phyloP scores from a whole-genome alignment of 179 eudicot genomes.

The Silene coronaria region DNA sequence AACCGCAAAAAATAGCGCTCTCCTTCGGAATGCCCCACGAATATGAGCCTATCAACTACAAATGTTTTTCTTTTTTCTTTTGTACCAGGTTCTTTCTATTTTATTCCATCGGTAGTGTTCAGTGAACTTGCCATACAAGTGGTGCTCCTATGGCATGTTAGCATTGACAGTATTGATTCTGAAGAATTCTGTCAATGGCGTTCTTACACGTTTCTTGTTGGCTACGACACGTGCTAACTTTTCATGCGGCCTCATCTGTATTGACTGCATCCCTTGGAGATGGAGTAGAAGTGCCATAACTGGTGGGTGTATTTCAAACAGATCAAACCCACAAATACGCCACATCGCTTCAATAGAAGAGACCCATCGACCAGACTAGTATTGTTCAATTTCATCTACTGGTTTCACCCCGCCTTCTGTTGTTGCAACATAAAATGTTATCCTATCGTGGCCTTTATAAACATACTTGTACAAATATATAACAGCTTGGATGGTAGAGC shows the following conservation, averaged over 20 bases:
- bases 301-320: neutral
- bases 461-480: too few relatives aligned
- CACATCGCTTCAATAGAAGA: neutral
- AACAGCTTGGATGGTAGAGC: too few relatives aligned
- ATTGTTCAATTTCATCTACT: neutral
- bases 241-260: neutral
- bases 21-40: constrained; percentile 15
- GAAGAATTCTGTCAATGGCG: constrained; percentile 19
- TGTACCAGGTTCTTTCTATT: neutral
- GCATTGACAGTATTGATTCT: neutral
- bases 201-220: neutral
- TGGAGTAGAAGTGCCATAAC: neutral
- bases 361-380: neutral
- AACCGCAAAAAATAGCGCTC: constrained; percentile 17
- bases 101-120: constrained; percentile 20
- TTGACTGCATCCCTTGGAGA: neutral
- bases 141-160: too few relatives aligned
- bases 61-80: neutral
- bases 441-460: too few relatives aligned
- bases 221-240: neutral
- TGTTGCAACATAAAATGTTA: too few relatives aligned
- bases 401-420: neutral
- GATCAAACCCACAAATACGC: neutral
- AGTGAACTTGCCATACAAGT: constrained; percentile 17
- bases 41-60: constrained; percentile 8